These are phyloP conservation scores for Madurella fahalii DNA, from an alignment of 2,329 filamentous ascomycete genomes.

Conservation along the genomic window DNA sequence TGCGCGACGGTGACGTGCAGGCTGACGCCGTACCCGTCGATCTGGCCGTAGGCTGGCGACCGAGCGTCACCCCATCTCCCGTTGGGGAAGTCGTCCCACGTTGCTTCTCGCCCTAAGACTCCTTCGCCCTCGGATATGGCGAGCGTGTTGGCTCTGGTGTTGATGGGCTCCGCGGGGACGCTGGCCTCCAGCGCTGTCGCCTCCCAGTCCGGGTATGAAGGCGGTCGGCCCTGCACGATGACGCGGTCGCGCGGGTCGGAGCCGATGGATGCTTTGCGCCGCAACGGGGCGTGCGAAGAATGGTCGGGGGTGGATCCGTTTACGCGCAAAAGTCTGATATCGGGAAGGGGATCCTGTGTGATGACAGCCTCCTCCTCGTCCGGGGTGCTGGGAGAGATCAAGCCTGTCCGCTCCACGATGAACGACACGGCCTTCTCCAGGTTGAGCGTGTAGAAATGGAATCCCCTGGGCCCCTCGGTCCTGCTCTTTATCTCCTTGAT, in stretches of 20 bases:
- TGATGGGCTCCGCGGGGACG: slow-evolving; percentile 67
- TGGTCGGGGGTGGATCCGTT: slow-evolving; percentile 43
- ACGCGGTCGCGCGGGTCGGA: slow-evolving; percentile 85
- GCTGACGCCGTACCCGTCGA: slow-evolving; percentile 96
- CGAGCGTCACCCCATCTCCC: slow-evolving; percentile 91
- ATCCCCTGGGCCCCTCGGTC: slow-evolving; percentile 62
- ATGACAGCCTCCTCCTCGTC: slow-evolving; percentile 50
- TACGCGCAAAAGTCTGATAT: slow-evolving; percentile 45
- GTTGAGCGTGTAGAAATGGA: slow-evolving; percentile 97
- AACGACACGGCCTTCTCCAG: slow-evolving; percentile 94
- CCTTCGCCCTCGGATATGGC: slow-evolving; percentile 94
- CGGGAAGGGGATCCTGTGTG: slow-evolving; percentile 43
- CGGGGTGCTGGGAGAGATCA: slow-evolving; percentile 62
- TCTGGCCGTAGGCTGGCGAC: slow-evolving; percentile 91
- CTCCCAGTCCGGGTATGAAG: slow-evolving; percentile 62
- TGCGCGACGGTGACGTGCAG: slow-evolving; percentile 84
- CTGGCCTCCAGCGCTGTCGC: slow-evolving; percentile 73
- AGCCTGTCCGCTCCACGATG: slow-evolving; percentile 77
- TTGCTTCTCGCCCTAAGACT: slow-evolving; percentile 83
- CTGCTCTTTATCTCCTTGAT: slow-evolving; percentile 61
- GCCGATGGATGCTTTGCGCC: slow-evolving; percentile 73
- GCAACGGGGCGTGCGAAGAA: slow-evolving; percentile 38
- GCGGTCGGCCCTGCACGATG: slow-evolving; percentile 65
- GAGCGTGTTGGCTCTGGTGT: slow-evolving; percentile 76
- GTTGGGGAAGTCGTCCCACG: slow-evolving; percentile 98